Base-by-base conservation (phyloP, 108 stramenopile genomes). In the Cylindrotheca fusiformis region DNA sequence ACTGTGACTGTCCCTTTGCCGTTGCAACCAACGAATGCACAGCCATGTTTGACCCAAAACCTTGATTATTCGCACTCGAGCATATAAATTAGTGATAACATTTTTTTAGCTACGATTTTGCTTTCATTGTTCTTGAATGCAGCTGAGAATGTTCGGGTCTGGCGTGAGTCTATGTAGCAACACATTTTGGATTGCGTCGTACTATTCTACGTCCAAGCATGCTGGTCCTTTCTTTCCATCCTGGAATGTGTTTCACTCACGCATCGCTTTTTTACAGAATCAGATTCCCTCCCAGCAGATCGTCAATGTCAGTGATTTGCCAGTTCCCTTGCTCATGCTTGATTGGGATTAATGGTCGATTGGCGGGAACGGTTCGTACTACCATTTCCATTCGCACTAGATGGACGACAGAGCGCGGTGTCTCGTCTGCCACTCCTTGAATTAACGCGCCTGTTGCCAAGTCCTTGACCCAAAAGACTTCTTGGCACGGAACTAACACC, bases 221-320 rank as follows among this genome's bases (percentile, higher is more conserved):
- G n/a, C n/a, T n/a, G n/a, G n/a, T n/a, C n/a, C n/a, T n/a, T n/a
- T n/a, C n/a, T n/a, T n/a, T n/a, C n/a, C n/a, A n/a, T n/a, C n/a
- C n/a, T n/a, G n/a, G n/a, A n/a, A n/a, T n/a, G n/a, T n/a, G n/a
- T n/a, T n/a, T n/a, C n/a, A n/a, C n/a, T n/a, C n/a, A n/a, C n/a
- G n/a, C n/a, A n/a, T n/a, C n/a, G n/a, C n/a, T n/a, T n/a, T n/a
- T 2, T 41, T 55, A 71, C n/a, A 71, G 32, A 29, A 71, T 30
- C 22, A 63, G 62, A 44, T 73, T 73, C n/a, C 72, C 72, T 17
- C 65, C 46, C 18, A 65, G 32, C 27, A 66, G 55, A 54, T 73
- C 72, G 48, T 73, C 72, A 17, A 73, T 65, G 32, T 73, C 72
- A 3, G 72, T 73, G 18, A 73, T 65, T 51, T 66, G 58, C 72